Percentiles rank a stretch among this genome's conserved stretches.
phyloP scores from a whole-genome alignment of 768 basidiomycete genomes.

The Lyophyllum semitale region DNA sequence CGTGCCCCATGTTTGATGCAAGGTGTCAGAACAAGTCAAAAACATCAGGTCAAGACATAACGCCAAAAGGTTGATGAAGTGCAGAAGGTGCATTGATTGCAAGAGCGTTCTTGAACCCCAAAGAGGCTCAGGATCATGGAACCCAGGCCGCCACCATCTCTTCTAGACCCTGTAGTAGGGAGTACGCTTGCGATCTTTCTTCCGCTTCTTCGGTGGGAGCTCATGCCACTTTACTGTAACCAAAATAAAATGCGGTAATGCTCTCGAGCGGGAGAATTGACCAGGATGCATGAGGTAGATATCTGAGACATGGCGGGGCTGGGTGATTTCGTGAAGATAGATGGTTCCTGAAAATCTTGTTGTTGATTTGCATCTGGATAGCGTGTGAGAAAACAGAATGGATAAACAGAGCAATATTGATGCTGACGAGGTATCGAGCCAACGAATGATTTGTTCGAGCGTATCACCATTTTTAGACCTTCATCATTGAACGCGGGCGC shows the following conservation, averaged over 20 bases:
- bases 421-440: background rate
- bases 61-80: too few species aligned
- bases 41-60: too few species aligned
- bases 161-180: background rate
- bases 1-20: too few species aligned
- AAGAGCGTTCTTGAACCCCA: background rate
- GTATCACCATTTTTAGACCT: background rate
- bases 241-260: constrained; percentile 12
- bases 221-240: constrained; percentile 21
- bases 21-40: too few species aligned
- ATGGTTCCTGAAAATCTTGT: constrained; percentile 16
- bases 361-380: constrained; percentile 7
- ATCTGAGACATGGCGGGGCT: constrained; percentile 12
- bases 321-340: constrained; percentile 18
- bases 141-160: too few species aligned
- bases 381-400: background rate
- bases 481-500: constrained; percentile 2
- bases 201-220: background rate
- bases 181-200: too few species aligned
- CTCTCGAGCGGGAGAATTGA: constrained; percentile 10
- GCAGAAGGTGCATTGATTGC: too few species aligned
- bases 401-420: too few species aligned
- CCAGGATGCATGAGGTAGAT: constrained; percentile 11
- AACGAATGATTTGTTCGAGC: background rate
- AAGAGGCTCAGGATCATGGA: background rate